Conservation (phyloP, 495 filamentous ascomycete genomes). For the Extremus antarcticus region DNA sequence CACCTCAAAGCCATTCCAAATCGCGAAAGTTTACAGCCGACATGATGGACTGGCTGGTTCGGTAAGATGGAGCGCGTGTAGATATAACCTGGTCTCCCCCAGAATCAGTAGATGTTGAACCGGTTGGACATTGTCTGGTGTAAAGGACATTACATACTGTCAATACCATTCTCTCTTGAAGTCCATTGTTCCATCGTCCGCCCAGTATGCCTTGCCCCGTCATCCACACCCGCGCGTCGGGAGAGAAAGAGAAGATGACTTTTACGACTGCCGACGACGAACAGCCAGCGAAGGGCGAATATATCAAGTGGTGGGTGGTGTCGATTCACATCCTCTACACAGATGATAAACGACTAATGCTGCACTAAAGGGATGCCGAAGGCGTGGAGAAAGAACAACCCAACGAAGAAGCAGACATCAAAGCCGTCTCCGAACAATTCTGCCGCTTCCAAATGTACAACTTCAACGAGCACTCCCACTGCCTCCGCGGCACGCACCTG, state of each 20-base stretch:
- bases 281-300: not conserved
- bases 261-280: not conserved
- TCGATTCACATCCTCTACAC: not conserved
- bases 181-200: no score
- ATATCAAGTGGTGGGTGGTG: conserved; percentile 1
- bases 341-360: not conserved
- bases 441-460: conserved; percentile 38
- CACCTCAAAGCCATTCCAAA: no score
- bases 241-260: not conserved
- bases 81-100: no score
- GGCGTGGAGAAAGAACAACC: conserved; percentile 36
- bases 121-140: no score
- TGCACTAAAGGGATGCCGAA: conserved; percentile 27
- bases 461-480: conserved; percentile 37
- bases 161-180: no score
- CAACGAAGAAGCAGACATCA: conserved; percentile 36
- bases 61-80: no score
- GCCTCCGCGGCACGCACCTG: conserved; percentile 34
- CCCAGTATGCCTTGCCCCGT: not conserved
- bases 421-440: conserved; percentile 38
- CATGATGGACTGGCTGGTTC: no score
- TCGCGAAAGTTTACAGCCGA: no score
- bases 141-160: no score
- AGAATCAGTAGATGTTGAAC: no score
- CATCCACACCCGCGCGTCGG: not conserved